Conservation (phyloP, 306 rosid species). For the Argentina anserina region DNA sequence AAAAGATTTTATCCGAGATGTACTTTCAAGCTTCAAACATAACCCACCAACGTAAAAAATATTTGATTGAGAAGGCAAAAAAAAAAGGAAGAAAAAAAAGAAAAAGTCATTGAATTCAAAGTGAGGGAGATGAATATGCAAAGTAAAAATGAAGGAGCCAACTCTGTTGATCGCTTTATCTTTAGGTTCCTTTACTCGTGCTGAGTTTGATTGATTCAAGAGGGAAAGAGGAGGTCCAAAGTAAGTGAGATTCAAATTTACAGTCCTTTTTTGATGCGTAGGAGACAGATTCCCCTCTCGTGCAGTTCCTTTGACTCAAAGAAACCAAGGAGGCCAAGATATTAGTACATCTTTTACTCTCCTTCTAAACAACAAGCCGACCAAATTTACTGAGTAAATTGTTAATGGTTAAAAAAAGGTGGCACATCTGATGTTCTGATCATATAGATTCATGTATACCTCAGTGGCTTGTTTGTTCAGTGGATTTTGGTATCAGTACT, state of each 20-base stretch:
- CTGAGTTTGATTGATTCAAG: conserved; percentile 67
- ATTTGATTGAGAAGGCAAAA: neutral
- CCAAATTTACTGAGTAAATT: neutral
- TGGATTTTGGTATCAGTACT: neutral
- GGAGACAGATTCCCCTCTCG: conserved; percentile 68
- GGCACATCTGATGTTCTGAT: neutral
- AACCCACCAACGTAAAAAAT: neutral
- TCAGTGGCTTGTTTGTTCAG: neutral
- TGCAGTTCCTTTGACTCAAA: conserved; percentile 38
- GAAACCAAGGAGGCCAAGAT: conserved; percentile 5
- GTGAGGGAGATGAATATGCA: conserved; percentile 13
- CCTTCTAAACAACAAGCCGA: neutral
- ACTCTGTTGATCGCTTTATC: conserved; percentile 50
- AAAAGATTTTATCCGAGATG: neutral
- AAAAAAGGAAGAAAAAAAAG: neutral
- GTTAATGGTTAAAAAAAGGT: neutral
- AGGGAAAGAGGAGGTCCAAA: conserved; percentile 63
- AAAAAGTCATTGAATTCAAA: conserved; percentile 1
- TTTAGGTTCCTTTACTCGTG: conserved; percentile 46
- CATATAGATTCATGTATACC: neutral
- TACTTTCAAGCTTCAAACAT: neutral
- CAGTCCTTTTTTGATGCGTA: conserved; percentile 41
- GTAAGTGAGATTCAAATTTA: conserved; percentile 51
- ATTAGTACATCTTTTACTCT: neutral
- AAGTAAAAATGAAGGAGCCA: conserved; percentile 47